These are phyloP conservation scores for Huiozyma sinensis DNA, from an alignment of 805 yeast genomes.

Conservation along the genomic window DNA sequence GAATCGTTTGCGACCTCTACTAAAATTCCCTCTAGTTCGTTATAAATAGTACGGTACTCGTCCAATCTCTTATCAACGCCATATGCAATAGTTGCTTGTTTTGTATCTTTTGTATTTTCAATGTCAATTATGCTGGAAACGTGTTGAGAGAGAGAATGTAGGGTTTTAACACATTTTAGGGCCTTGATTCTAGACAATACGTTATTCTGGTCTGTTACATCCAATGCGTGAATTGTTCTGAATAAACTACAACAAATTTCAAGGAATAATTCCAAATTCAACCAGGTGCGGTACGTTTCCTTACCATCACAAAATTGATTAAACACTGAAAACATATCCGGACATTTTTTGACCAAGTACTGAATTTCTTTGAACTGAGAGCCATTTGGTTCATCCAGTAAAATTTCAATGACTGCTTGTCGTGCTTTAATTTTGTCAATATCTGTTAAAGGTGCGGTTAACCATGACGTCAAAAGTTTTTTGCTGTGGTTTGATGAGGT, in stretches of 20 bases:
- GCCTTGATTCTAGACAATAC: conserved; percentile 10
- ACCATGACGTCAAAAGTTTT: conserved; percentile 26
- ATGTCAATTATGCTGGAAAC: conserved; percentile 29
- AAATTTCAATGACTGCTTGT: conserved; percentile 18
- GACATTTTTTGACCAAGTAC: conserved; percentile 15
- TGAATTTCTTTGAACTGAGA: conserved; percentile 14
- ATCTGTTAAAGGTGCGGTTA: conserved; percentile 28
- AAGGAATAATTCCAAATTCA: conserved; percentile 18
- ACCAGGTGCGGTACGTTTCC: conserved; percentile 24
- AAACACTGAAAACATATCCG: conserved; percentile 22
- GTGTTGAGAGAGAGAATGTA: conserved; percentile 9
- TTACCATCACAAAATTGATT: conserved; percentile 20
- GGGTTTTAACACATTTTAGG: conserved; percentile 3
- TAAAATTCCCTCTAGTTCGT: conserved; percentile 27
- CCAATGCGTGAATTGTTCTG: conserved; percentile 6
- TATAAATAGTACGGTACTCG: conserved; percentile 17
- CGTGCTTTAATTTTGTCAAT: conserved; percentile 22
- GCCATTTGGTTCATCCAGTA: conserved; percentile 16
- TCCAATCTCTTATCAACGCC: conserved; percentile 26
- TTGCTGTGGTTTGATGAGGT: conserved; percentile 26
- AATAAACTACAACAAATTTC: conserved; percentile 11
- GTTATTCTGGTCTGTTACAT: conserved; percentile 1
- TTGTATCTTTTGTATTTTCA: conserved; percentile 25
- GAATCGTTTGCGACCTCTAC: conserved; percentile 12
- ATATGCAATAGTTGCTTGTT: conserved; percentile 21